Base-by-base conservation (phyloP, 129 eudicot genomes). In the sunflower (Helianthus annuus) region DNA sequence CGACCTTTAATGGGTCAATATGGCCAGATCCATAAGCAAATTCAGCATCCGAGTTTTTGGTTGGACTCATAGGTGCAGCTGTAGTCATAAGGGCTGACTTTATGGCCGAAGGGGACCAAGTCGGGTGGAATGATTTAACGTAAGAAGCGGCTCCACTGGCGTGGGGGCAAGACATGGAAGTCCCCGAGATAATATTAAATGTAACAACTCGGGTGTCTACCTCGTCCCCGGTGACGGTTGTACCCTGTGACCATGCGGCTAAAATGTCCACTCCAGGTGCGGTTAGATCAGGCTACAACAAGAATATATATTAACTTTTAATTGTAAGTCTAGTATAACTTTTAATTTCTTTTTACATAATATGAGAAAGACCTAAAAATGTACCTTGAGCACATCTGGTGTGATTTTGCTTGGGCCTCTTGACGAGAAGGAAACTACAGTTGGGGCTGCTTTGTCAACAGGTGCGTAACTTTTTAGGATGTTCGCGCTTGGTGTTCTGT, bases 111-210 rank as follows among this genome's bases (percentile, higher is more conserved):
- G 94, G 94, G 6, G 89, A 84, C 94, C 89, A 84, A 0, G 76
- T 49, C 0, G 89, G 87, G 78, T 88, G 75, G 62, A 79, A 82
- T 6, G 90, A 79, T 78, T 88, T 88, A 46, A 88, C 82, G 27
- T 84, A 84, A 16, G 90, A 87, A 2, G 89, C 95, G 13, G 85
- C 87, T 0, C 79, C 95, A 11, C 78, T 13, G 16, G 81, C 89
- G 36, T 88, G 95, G 10, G 95, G 95, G 68, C 95, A 88, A 32
- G 95, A 71, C 95, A 88, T 85, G 10, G 95, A 88, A 10, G 90
- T 88, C 4, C 95, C 95, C 1, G 88, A 82, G 5, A 82, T 57
- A 11, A 85, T 81, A 61, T 79, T 87, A 77, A n/a, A 87, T 5
- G 84, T 72, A 27, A 79, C 89, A 4, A 73, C 79, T 56, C 89